phyloP scores from a whole-genome alignment of 1,284 basidiomycete genomes.

The Moesziomyces sp. region DNA sequence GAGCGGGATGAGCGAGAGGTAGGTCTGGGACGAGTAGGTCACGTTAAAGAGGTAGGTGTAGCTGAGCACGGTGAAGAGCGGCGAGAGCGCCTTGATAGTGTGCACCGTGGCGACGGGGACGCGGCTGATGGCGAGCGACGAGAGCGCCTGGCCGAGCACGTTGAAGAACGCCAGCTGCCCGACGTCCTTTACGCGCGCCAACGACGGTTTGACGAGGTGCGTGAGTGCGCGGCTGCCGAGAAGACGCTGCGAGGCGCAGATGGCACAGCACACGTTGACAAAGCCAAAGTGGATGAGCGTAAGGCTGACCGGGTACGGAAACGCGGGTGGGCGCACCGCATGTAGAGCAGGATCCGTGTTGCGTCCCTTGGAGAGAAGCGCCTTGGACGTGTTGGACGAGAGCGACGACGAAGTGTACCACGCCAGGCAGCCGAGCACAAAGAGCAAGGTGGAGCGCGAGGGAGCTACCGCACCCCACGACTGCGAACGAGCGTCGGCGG shows the following conservation, averaged over 20 bases:
- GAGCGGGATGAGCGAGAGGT: slow-evolving; percentile 91
- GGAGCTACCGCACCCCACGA: slow-evolving; percentile 8
- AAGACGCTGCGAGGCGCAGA: slow-evolving; percentile 68
- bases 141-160: slow-evolving; percentile 95
- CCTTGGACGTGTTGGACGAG: slow-evolving; percentile 88
- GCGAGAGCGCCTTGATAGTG: slow-evolving; percentile 86
- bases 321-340: slow-evolving; percentile 70
- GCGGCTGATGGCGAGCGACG: slow-evolving; percentile 92
- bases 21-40: slow-evolving; percentile 89
- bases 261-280: slow-evolving; percentile 83
- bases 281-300: slow-evolving; percentile 98
- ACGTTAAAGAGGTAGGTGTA: slow-evolving; percentile 93
- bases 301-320: slow-evolving; percentile 87
- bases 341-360: background rate
- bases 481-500: background rate
- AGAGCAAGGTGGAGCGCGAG: slow-evolving; percentile 37
- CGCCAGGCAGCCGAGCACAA: slow-evolving; percentile 55
- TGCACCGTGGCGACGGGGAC: slow-evolving; percentile 98
- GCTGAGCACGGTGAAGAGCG: slow-evolving; percentile 93
- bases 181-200: slow-evolving; percentile 79
- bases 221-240: slow-evolving; percentile 46
- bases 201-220: slow-evolving; percentile 73
- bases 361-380: slow-evolving; percentile 73
- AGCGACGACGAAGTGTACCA: slow-evolving; percentile 77
- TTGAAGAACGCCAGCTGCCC: slow-evolving; percentile 91